Evolutionary conservation across 1,284 basidiomycete species (phyloP).

Genomic region (Ustilago xerochloae): DNA sequence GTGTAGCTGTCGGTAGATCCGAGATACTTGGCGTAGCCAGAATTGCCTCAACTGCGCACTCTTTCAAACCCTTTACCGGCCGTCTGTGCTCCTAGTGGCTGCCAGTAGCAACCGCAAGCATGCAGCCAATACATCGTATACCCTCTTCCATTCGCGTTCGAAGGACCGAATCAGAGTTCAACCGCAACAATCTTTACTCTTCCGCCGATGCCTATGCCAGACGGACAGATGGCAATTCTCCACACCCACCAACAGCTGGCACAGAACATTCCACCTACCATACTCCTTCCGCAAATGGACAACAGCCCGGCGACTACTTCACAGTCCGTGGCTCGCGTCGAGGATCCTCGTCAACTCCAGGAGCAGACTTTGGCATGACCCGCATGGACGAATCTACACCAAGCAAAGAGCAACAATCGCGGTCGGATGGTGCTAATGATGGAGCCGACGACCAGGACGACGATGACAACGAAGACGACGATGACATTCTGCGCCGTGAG

Average conservation of each 20-base stretch:
- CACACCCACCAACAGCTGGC: neutral
- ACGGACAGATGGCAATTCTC: neutral
- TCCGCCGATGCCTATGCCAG: slow-evolving; percentile 19
- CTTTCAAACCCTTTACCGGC: neutral
- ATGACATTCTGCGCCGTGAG: slow-evolving; percentile 22
- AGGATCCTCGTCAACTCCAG: slow-evolving; percentile 8
- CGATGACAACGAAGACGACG: slow-evolving; percentile 7
- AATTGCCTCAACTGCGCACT: neutral
- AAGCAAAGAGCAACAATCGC: neutral
- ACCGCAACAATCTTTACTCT: slow-evolving; percentile 12
- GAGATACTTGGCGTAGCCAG: neutral
- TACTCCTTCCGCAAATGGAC: neutral
- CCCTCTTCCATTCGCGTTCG: slow-evolving; percentile 45
- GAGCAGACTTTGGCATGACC: neutral
- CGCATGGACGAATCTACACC: slow-evolving; percentile 7
- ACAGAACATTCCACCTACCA: neutral
- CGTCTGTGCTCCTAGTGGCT: no score
- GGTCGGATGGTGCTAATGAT: neutral
- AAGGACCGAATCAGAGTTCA: slow-evolving; percentile 15
- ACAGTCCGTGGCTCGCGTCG: neutral
- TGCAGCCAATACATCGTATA: slow-evolving; percentile 30
- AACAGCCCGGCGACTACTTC: slow-evolving; percentile 19
- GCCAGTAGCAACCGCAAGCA: neutral
- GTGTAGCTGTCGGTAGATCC: neutral
- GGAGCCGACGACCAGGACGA: neutral